phyloP scores from a whole-genome alignment of 306 rosid species.

The Fagus crenata region DNA sequence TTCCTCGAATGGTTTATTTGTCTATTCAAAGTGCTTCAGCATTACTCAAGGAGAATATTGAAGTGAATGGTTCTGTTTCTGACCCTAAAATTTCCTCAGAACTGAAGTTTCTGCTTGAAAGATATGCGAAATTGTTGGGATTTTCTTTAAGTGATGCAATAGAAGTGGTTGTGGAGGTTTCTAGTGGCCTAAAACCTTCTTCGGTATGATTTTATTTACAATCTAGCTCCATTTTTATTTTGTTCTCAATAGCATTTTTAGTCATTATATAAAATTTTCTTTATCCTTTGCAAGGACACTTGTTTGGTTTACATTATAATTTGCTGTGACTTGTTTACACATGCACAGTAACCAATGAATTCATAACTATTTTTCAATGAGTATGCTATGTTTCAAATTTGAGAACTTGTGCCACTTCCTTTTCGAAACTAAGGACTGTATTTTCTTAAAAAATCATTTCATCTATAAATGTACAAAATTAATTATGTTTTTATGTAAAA shows the following conservation, averaged over 20 bases:
- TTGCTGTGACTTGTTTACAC: background rate
- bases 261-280: background rate
- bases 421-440: background rate
- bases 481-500: background rate
- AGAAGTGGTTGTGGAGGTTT: conserved; percentile 49
- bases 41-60: conserved; percentile 66
- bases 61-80: conserved; percentile 61
- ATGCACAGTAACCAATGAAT: background rate
- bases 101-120: conserved; percentile 73
- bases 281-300: background rate
- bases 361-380: background rate
- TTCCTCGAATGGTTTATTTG: conserved; percentile 88
- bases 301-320: background rate
- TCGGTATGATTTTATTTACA: conserved; percentile 51
- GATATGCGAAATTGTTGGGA: conserved; percentile 68
- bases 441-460: background rate
- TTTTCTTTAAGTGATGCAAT: conserved; percentile 68
- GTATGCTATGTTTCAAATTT: background rate
- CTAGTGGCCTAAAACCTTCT: conserved; percentile 46
- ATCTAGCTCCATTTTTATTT: background rate
- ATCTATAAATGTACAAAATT: background rate
- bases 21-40: conserved; percentile 75
- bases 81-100: conserved; percentile 57
- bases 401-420: background rate
- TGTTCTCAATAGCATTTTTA: background rate